Evolutionary conservation across 108 stramenopile species (phyloP).

Genomic region (Cylindrotheca fusiformis): DNA sequence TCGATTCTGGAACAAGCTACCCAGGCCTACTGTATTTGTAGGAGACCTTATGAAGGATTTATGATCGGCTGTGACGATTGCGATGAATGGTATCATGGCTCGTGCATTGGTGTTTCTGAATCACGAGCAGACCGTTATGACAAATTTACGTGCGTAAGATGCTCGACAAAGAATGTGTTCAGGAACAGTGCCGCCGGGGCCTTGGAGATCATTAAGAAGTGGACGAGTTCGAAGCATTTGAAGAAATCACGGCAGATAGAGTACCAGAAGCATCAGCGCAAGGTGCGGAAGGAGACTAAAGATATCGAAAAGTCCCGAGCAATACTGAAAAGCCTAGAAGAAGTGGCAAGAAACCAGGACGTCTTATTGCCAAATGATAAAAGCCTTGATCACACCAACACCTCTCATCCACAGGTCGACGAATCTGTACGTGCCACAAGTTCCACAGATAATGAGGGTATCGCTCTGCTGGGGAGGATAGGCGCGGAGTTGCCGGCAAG

Average conservation of each 20-base stretch:
- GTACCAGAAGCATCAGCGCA: conserved; percentile 65
- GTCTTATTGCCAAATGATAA: too few species aligned
- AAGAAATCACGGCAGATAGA: conserved; percentile 62
- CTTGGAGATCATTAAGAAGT: conserved; percentile 58
- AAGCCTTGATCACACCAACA: too few species aligned
- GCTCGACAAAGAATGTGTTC: conserved; percentile 54
- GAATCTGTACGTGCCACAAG: too few species aligned
- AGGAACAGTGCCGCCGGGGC: conserved; percentile 39
- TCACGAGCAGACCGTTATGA: conserved; percentile 67
- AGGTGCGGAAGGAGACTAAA: conserved; percentile 63
- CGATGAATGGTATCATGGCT: conserved; percentile 94
- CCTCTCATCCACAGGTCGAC: too few species aligned
- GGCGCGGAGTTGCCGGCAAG: too few species aligned
- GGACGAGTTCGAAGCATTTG: conserved; percentile 61
- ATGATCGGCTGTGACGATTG: conserved; percentile 95
- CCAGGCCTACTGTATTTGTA: conserved; percentile 85
- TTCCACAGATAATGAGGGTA: too few species aligned
- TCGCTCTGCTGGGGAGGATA: too few species aligned
- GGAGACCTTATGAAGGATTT: conserved; percentile 92
- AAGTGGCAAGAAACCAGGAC: too few species aligned
- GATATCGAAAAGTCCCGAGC: conserved; percentile 50
- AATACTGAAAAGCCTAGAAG: conserved; percentile 13
- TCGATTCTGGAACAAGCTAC: conserved; percentile 55
- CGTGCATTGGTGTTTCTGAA: conserved; percentile 81
- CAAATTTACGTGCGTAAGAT: conserved; percentile 80